Evolutionary conservation across 2,329 filamentous ascomycete species (phyloP), one percentile per base, ranked within the genome.

Genomic region (Bipolaris oryzae): DNA sequence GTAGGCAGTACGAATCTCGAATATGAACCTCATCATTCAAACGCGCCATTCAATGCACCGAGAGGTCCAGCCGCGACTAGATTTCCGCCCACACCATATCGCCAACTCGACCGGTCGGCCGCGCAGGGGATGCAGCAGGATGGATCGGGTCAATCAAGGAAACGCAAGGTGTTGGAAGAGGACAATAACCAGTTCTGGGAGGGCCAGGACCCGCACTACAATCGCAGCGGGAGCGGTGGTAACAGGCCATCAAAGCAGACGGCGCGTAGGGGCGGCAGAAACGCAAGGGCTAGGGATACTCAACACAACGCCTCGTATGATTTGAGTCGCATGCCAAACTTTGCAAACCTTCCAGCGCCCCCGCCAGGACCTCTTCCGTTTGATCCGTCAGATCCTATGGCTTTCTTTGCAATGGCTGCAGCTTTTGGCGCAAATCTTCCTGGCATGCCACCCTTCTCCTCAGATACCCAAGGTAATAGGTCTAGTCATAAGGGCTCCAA

Each of bases 331-430:
- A 57, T 61, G 55, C 58, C 61, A 18, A 66, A 55, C 42, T 57
- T 68, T 50, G 45, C 62, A 7, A 57, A 55, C 13, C 63, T 77
- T 57, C 78, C 84, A 3, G 68, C 71, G n/a, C 72, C 69, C 28
- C 73, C 78, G 10, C 70, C 78, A 16, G 79, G 78, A 0, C 81
- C 85, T 61, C 78, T 81, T 3, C 76, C 79, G 0, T 82, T 88
- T 50, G 85, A 89, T 63, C 81, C 84, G 1, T 83, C 80, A 57
- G 83, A 86, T 61, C 85, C 87, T 0, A 80, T 90, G 76, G 83
- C 87, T 20, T 81, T 85, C 11, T 78, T 90, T 63, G 82, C 84
- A 25, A 84, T 90, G 78, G 85, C 88, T 62, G 82, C 84, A 15
- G 62, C 64, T 4, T 56, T 73, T 44, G 64, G 66, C 0, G 81